Evolutionary conservation across 2,329 filamentous ascomycete genomes (phyloP), one percentile per base, ranked within the genome.

Genomic region (Alternaria arbusti): DNA sequence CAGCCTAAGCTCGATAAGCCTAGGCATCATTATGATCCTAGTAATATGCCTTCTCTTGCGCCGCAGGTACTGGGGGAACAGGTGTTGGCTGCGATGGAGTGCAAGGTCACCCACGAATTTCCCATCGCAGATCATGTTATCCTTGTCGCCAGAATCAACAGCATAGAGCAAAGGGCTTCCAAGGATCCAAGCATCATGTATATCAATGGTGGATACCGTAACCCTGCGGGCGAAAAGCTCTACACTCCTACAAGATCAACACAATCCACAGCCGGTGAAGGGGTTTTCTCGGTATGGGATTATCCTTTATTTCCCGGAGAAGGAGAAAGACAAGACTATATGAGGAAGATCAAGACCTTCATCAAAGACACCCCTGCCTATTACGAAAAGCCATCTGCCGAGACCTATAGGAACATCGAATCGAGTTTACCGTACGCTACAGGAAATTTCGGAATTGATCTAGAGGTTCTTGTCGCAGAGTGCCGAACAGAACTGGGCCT

Each of bases 71-170:
- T 25, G 9, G 60, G 61, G 15, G 36, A 63, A 4, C 55, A 40
- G 26, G 67, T 77, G 25, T 57, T 77, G 10, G 78, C 76, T 28
- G 63, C 71, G 5, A 64, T 83, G 25, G 65, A 71, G 25, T 84
- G 80, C 43, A 63, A 76, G 20, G 22, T 83, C 20, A 68, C 80
- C 26, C 63, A 71, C 7, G 76, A 81, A 32, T 64, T 84, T 5
- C 59, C 71, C 10, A 78, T 85, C 40, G 82, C 77, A 4, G 84
- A 86, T 65, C 84, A 86, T 66, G 72, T 82, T 30, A 78, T 86
- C 22, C 75, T 83, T 1, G 78, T 85, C 55, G 84, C 82, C n/a
- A 74, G 79, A 51, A 78, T 85, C 17, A 60, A 63, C 8, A 61
- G 47, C 9, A 40, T 76, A 23, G 59, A 65, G 8, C 26, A 45